Percentiles rank a stretch among this genome's conserved stretches.
These are phyloP conservation scores for Aspergillus puulaauensis DNA, from an alignment of 2,329 filamentous ascomycete species.

Conservation along the genomic window DNA sequence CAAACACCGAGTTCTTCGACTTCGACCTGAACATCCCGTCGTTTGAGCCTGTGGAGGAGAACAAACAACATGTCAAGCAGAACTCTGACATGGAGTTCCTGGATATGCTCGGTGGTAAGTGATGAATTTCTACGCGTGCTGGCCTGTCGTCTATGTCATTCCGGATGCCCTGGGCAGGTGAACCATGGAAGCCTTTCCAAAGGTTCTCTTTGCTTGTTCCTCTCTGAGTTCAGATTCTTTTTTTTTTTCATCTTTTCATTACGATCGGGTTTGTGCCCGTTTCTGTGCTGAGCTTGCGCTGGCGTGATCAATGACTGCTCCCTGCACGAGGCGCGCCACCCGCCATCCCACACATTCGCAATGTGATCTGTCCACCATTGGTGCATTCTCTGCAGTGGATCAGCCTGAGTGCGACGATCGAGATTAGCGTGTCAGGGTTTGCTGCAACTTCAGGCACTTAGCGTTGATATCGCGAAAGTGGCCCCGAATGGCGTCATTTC, in stretches of 20 bases:
- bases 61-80: constrained; percentile 20
- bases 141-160: neutral
- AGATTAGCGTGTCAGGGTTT: constrained; percentile 16
- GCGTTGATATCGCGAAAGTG: constrained; percentile 21
- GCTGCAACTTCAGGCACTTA: constrained; percentile 15
- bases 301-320: constrained; percentile 9
- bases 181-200: neutral
- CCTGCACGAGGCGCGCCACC: constrained; percentile 13
- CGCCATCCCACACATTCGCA: constrained; percentile 13
- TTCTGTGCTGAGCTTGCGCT: constrained; percentile 16
- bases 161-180: neutral
- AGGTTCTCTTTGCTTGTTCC: neutral
- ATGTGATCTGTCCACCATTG: constrained; percentile 17
- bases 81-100: constrained; percentile 40
- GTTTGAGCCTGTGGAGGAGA: constrained; percentile 34
- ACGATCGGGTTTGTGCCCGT: neutral
- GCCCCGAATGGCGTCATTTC: constrained; percentile 34
- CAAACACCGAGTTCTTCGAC: constrained; percentile 79
- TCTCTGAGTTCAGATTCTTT: neutral
- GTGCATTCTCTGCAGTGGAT: constrained; percentile 9
- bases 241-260: neutral
- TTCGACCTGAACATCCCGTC: constrained; percentile 52
- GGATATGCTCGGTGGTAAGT: constrained; percentile 45
- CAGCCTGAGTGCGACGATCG: constrained; percentile 15
- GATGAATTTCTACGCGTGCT: constrained; percentile 2